Evolutionary conservation across 352 stramenopile species (phyloP), one percentile per base, ranked within the genome.

Genomic region (Thraustotheca clavata): DNA sequence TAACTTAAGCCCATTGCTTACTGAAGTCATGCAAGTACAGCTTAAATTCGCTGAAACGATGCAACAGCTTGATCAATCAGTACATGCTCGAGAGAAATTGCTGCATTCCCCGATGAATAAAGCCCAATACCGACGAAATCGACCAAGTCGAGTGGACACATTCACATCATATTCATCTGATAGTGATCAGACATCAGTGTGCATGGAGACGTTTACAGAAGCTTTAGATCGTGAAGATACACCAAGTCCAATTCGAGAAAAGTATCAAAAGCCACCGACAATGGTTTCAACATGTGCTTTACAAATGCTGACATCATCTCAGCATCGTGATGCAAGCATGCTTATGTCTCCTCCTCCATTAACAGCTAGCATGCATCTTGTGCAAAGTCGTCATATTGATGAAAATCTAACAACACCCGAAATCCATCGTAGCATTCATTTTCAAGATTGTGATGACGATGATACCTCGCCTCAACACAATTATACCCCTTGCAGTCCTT

Each of bases 21-120:
- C 57, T 12, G 57, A 65, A 54, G 57, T 65, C 18, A 65, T 65
- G 57, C 57, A 65, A 20, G 57, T 65, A 2, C 57, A 65, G 4
- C 40, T 65, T 20, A 65, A 65, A n/a, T 65, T 65, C 34, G 57
- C 57, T 16, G 57, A 65, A 39, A 65, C 57, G 16, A 65, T 65
- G 57, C 57, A 65, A 46, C 47, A 43, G n/a, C 57, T 65, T 31
- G 47, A 54, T 46, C 38, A 65, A 9, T 65, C 57, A 16, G 57
- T 65, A 27, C 40, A 55, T 7, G 31, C 57, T 18, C 57, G 57
- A 2, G 57, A 65, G 22, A 47, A 54, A 36, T 46, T 65, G 5
- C 38, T 65, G 22, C 26, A 35, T 18, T 9, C 55, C 1, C 41
- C 55, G 14, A 12, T 32, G 41, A 34, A 34, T 16, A 24, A 7